phyloP scores from a whole-genome alignment of 768 basidiomycete species.

The Auriscalpium microsporum region DNA sequence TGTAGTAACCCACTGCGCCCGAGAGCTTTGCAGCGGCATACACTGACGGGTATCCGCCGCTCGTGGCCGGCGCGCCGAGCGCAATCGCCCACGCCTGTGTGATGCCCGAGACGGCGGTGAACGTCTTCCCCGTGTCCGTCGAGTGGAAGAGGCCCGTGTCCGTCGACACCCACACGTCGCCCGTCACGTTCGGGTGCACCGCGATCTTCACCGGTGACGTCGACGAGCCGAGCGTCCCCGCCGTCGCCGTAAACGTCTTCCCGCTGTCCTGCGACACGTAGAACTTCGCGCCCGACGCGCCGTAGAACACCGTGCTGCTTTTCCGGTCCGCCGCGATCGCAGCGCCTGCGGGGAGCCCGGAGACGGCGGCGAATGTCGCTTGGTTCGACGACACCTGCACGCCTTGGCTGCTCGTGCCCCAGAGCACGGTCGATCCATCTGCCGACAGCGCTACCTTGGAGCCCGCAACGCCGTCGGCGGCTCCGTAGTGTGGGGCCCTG shows the following conservation, averaged over 20 bases:
- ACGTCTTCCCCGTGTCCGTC: conserved; percentile 40
- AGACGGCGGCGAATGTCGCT: conserved; percentile 39
- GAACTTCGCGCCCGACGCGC: conserved; percentile 44
- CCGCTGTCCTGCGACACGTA: conserved; percentile 54
- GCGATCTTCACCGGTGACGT: conserved; percentile 42
- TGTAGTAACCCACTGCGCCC: conserved; percentile 41
- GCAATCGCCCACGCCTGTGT: conserved; percentile 50
- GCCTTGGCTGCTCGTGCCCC: conserved; percentile 41
- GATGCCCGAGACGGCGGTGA: conserved; percentile 39
- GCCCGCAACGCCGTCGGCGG: conserved; percentile 35
- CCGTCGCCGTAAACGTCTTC: conserved; percentile 35
- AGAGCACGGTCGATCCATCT: conserved; percentile 48
- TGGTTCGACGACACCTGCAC: conserved; percentile 46
- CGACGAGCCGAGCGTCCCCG: conserved; percentile 39
- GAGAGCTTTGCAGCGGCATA: conserved; percentile 45
- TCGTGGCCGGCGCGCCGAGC: conserved; percentile 39
- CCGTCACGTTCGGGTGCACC: conserved; percentile 44
- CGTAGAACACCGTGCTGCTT: conserved; percentile 51
- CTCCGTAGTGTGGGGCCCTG: conserved; percentile 47
- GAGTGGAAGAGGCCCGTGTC: conserved; percentile 52
- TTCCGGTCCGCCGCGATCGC: conserved; percentile 58
- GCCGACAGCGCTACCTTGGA: conserved; percentile 37
- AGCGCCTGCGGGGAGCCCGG: conserved; percentile 42
- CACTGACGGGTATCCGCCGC: conserved; percentile 44
- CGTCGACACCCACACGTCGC: conserved; percentile 59